phyloP scores from a whole-genome alignment of 2,329 filamentous ascomycete genomes.

The Neopestalotiopsis sp. region DNA sequence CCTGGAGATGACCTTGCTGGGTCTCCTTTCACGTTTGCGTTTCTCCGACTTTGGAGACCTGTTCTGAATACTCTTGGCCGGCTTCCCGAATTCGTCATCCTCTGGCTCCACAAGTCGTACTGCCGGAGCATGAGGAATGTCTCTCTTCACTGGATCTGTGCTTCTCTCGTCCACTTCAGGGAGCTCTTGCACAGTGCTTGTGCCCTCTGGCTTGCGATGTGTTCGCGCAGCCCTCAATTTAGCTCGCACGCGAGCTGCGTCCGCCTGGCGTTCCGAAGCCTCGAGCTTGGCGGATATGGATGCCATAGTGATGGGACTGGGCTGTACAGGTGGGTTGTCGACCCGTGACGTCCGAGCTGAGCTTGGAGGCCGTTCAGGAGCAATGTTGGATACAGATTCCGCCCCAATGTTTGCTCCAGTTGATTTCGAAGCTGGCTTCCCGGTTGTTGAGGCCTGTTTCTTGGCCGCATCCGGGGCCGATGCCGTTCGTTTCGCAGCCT shows the following conservation, averaged over 20 bases:
- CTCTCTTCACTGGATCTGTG: conserved; percentile 34
- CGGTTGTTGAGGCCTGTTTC: background rate
- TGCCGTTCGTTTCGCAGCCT: conserved; percentile 23
- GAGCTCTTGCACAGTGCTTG: conserved; percentile 30
- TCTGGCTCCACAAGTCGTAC: conserved; percentile 3
- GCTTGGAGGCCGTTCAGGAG: conserved; percentile 36
- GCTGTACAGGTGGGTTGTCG: conserved; percentile 46
- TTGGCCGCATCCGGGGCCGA: conserved; percentile 22
- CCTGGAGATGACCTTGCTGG: conserved; percentile 62
- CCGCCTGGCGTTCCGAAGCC: conserved; percentile 67
- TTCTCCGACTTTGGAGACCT: conserved; percentile 30
- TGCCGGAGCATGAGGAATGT: conserved; percentile 8
- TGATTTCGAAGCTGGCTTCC: conserved; percentile 15
- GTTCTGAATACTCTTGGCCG: background rate
- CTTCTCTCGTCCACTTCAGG: conserved; percentile 21
- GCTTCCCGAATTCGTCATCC: conserved; percentile 19
- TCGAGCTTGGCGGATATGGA: conserved; percentile 68
- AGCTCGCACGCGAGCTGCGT: conserved; percentile 66
- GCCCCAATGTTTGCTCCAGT: background rate
- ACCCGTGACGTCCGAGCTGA: conserved; percentile 40
- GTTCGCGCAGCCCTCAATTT: conserved; percentile 61
- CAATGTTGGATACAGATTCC: conserved; percentile 22
- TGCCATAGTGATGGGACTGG: conserved; percentile 65
- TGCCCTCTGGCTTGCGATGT: conserved; percentile 24
- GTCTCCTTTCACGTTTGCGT: conserved; percentile 57